Evolutionary conservation across 257 asterid species (phyloP).

Genomic region (Solanum lycopersicoides): DNA sequence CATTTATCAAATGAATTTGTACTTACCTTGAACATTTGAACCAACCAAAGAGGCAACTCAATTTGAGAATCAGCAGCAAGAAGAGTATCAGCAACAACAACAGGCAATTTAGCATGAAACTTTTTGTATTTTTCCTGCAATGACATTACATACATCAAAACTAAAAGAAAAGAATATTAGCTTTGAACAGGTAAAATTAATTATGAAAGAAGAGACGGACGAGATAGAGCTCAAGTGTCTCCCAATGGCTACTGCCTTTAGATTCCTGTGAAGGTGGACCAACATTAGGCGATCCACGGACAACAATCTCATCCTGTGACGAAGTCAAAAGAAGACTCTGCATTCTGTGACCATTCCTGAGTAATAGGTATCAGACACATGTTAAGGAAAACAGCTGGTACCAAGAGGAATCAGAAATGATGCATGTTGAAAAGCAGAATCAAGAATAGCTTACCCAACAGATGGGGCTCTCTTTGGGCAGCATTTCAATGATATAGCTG

Average conservation of each 20-base stretch:
- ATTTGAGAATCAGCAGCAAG: constrained; percentile 89
- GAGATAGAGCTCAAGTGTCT: constrained; percentile 82
- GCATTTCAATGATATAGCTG: constrained; percentile 74
- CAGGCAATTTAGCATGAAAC: constrained; percentile 76
- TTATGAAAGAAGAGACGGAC: constrained; percentile 33
- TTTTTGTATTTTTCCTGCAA: constrained; percentile 75
- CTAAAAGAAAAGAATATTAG: neutral
- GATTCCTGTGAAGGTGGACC: constrained; percentile 35
- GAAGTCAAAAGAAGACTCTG: constrained; percentile 70
- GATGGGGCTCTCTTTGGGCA: constrained; percentile 45
- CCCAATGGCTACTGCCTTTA: constrained; percentile 68
- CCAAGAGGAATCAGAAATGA: neutral
- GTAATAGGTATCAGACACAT: constrained; percentile 2
- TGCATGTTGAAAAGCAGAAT: neutral
- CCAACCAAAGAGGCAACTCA: constrained; percentile 92
- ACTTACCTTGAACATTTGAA: constrained; percentile 72
- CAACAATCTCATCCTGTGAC: constrained; percentile 43
- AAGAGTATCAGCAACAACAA: constrained; percentile 82
- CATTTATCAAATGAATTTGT: neutral
- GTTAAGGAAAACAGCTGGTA: neutral
- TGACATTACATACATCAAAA: neutral
- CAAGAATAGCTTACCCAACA: constrained; percentile 29
- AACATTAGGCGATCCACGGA: constrained; percentile 34
- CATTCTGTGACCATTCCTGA: constrained; percentile 56
- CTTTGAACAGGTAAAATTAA: neutral